Evolutionary conservation across 148 eudicot species (phyloP).

Genomic region (Oxyria digyna): DNA sequence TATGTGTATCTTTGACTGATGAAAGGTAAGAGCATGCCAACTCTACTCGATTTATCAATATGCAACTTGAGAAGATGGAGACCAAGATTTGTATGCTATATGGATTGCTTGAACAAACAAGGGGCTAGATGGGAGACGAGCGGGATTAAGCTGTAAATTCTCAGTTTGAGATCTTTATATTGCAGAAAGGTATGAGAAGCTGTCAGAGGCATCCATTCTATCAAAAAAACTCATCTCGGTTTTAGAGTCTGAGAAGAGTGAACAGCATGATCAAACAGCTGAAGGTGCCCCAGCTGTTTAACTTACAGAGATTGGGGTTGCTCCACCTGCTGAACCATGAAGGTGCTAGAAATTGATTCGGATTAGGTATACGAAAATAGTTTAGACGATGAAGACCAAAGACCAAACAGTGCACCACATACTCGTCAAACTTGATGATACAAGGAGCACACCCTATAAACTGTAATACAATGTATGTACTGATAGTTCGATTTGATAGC

Average conservation of each 20-base stretch:
- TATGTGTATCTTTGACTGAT: slow-evolving; percentile 35
- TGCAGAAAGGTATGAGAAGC: slow-evolving; percentile 53
- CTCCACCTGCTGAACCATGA: no score
- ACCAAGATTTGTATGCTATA: slow-evolving; percentile 37
- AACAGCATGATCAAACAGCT: slow-evolving; percentile 47
- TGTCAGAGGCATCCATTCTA: slow-evolving; percentile 44
- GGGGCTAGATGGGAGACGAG: slow-evolving; percentile 49
- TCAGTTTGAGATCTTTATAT: slow-evolving; percentile 65
- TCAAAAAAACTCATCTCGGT: slow-evolving; percentile 51
- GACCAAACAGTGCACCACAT: slow-evolving; percentile 37
- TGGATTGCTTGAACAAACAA: slow-evolving; percentile 32
- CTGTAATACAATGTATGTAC: no score
- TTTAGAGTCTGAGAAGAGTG: slow-evolving; percentile 39
- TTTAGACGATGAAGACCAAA: slow-evolving; percentile 20
- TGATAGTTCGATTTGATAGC: no score
- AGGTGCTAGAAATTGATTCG: slow-evolving; percentile 31
- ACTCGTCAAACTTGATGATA: slow-evolving; percentile 33
- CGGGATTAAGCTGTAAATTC: slow-evolving; percentile 48
- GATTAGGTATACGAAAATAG: slow-evolving; percentile 23
- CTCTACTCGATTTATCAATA: slow-evolving; percentile 24
- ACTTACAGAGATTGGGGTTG: no score
- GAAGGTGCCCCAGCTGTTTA: no score
- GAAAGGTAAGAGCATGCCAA: slow-evolving; percentile 50
- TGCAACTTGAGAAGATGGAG: slow-evolving; percentile 32
- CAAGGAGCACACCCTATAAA: slow-evolving; percentile 29